These are phyloP conservation scores for Penicillium sp. DNA, from an alignment of 2,329 filamentous ascomycete genomes.

Conservation along the genomic window DNA sequence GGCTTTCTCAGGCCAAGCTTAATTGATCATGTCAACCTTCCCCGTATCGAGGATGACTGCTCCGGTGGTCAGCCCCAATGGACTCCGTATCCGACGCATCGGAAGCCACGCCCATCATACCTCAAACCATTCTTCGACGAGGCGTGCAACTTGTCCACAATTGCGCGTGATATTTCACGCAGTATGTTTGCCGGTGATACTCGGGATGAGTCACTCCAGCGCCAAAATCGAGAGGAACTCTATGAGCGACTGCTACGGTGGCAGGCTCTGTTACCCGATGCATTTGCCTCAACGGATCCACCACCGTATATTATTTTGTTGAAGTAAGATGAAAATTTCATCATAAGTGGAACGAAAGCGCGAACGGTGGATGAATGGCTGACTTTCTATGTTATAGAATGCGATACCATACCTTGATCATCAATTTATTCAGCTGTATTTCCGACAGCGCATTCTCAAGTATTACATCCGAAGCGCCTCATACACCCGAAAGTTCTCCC, in stretches of 20 bases:
- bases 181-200: slow-evolving; percentile 28
- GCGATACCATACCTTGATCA: slow-evolving; percentile 36
- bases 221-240: slow-evolving; percentile 28
- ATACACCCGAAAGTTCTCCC: slow-evolving; percentile 33
- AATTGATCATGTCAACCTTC: slow-evolving; percentile 36
- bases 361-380: background rate
- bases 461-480: slow-evolving; percentile 19
- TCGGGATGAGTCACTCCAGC: slow-evolving; percentile 5
- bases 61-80: slow-evolving; percentile 26
- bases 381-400: slow-evolving; percentile 26
- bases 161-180: slow-evolving; percentile 37
- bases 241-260: slow-evolving; percentile 33
- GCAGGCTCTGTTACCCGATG: slow-evolving; percentile 31
- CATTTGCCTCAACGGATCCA: slow-evolving; percentile 26
- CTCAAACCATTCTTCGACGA: slow-evolving; percentile 36
- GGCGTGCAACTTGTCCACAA: slow-evolving; percentile 35
- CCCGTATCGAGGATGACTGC: slow-evolving; percentile 16
- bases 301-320: slow-evolving; percentile 38
- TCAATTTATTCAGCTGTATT: slow-evolving; percentile 37
- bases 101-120: slow-evolving; percentile 27
- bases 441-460: slow-evolving; percentile 18
- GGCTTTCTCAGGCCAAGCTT: slow-evolving; percentile 37
- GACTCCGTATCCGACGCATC: slow-evolving; percentile 36
- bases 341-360: background rate
- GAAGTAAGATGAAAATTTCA: slow-evolving; percentile 18